Evolutionary conservation across 2,329 filamentous ascomycete genomes (phyloP).

Genomic region (Xylaria polymorpha): DNA sequence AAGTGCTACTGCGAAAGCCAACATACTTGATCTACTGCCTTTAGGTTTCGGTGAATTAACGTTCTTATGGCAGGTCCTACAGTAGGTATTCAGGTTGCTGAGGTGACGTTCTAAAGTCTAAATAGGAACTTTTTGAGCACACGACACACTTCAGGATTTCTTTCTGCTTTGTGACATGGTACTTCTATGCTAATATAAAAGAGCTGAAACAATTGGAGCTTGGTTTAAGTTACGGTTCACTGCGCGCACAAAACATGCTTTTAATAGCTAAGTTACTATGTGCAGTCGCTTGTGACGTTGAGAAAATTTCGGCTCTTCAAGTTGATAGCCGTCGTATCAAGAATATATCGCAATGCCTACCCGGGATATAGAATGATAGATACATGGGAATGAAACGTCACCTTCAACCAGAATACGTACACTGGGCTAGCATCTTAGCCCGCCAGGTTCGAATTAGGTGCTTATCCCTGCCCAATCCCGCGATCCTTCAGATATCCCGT

Average conservation of each 20-base stretch:
- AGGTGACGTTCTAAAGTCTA: background rate
- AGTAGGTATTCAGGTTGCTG: background rate
- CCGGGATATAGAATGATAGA: too few relatives aligned
- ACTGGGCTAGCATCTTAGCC: background rate
- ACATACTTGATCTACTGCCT: too few relatives aligned
- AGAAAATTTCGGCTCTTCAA: too few relatives aligned
- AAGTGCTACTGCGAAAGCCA: too few relatives aligned
- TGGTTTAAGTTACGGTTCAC: background rate
- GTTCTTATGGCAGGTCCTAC: background rate
- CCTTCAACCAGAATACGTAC: background rate
- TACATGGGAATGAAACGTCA: background rate
- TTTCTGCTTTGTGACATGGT: too few relatives aligned
- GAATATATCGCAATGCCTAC: too few relatives aligned
- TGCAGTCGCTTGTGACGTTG: too few relatives aligned
- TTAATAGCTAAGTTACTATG: too few relatives aligned
- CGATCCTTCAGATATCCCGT: constrained; percentile 1
- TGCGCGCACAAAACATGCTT: too few relatives aligned
- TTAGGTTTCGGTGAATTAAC: background rate
- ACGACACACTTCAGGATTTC: too few relatives aligned
- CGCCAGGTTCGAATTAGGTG: background rate
- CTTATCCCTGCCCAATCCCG: constrained; percentile 6
- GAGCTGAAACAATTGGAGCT: constrained; percentile 4
- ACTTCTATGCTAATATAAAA: too few relatives aligned
- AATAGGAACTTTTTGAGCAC: too few relatives aligned
- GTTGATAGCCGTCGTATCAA: background rate